Evolutionary conservation across 176 grass and related monocot genomes (phyloP).

Genomic region (Saccharum officinarum): DNA sequence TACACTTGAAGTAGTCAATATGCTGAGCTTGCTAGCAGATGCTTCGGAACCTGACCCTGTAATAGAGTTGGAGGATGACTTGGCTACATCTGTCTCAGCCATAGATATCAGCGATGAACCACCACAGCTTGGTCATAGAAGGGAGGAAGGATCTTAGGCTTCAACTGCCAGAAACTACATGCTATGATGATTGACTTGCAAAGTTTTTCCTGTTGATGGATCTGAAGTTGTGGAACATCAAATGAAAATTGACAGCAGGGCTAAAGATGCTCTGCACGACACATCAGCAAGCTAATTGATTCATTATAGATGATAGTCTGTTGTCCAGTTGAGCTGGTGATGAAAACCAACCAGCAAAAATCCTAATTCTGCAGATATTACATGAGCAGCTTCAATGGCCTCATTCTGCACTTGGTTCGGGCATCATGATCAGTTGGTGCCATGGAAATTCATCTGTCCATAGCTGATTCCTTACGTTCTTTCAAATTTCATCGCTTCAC

Average conservation of each 20-base stretch:
- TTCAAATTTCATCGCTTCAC: background rate
- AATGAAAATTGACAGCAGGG: slow-evolving; percentile 9
- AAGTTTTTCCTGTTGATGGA: slow-evolving; percentile 16
- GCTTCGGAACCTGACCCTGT: no score
- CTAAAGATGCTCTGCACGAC: slow-evolving; percentile 9
- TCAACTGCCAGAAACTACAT: slow-evolving; percentile 10
- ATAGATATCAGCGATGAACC: slow-evolving; percentile 30
- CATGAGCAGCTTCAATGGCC: slow-evolving; percentile 8
- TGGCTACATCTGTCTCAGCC: background rate
- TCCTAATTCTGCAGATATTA: slow-evolving; percentile 12
- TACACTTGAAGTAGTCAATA: no score
- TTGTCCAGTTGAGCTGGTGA: slow-evolving; percentile 13
- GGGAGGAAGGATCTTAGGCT: slow-evolving; percentile 42
- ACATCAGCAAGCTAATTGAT: background rate
- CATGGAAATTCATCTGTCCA: slow-evolving; percentile 35
- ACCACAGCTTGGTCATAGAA: slow-evolving; percentile 21
- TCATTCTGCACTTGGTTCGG: slow-evolving; percentile 9
- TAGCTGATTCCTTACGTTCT: slow-evolving; percentile 39
- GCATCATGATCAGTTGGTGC: slow-evolving; percentile 10
- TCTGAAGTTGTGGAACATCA: background rate
- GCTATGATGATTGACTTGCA: background rate
- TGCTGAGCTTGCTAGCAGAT: no score
- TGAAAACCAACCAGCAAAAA: background rate
- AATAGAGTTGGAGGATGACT: no score
- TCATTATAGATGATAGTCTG: slow-evolving; percentile 35